Conservation (phyloP, 305 asterid species). For the Fraxinus greggii region DNA sequence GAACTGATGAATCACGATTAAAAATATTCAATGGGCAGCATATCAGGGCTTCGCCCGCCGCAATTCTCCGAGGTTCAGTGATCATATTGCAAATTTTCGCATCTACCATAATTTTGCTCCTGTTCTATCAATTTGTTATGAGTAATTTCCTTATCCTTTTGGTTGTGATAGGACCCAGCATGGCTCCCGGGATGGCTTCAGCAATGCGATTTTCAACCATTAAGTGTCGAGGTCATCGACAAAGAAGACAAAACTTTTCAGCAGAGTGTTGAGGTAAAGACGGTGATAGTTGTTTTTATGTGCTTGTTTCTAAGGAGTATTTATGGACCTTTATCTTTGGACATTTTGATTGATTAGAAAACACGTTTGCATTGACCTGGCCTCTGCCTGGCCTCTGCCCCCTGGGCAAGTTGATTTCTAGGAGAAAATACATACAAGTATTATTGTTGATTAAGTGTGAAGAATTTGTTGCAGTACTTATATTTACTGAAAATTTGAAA, state of each 20-base stretch:
- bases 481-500: not conserved
- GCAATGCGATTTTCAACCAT: conserved; percentile 30
- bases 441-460: not conserved
- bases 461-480: conserved; percentile 1
- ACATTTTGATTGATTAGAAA: not conserved
- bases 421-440: not conserved
- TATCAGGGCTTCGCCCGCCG: conserved; percentile 55
- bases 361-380: not conserved
- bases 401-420: not conserved
- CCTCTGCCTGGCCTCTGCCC: not conserved
- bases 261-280: conserved; percentile 44
- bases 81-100: not conserved
- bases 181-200: conserved; percentile 72
- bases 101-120: not conserved
- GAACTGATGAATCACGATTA: not conserved
- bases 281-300: not conserved
- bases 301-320: not conserved
- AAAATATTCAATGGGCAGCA: conserved; percentile 33
- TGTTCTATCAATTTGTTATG: not conserved
- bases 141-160: not conserved
- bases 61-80: conserved; percentile 59
- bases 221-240: conserved; percentile 28
- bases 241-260: conserved; percentile 28
- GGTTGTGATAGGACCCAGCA: conserved; percentile 41
- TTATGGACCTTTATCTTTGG: not conserved